A percentile compares a stretch with the other conserved stretches of the same genome.
phyloP scores from a whole-genome alignment of 2,329 filamentous ascomycete genomes.

The Stemphylium vesicarium region DNA sequence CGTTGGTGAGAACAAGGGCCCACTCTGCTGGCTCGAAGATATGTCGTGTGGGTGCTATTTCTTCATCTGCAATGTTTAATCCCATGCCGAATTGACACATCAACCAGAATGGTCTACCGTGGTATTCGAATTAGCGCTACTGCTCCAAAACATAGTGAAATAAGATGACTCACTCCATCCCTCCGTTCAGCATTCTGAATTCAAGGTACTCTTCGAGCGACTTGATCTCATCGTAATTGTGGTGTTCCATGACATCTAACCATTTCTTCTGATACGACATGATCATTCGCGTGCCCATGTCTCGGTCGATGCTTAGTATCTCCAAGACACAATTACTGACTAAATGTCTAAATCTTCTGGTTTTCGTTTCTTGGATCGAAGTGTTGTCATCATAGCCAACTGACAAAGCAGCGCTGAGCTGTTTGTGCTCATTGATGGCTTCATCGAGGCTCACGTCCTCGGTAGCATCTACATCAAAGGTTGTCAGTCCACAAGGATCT shows the following conservation, averaged over 20 bases:
- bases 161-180: conserved; percentile 4
- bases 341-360: neutral
- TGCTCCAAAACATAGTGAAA: neutral
- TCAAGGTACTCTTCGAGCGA: conserved; percentile 2
- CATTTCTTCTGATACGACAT: neutral
- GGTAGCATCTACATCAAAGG: neutral
- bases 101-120: neutral
- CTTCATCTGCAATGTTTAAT: neutral
- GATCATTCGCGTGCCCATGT: neutral
- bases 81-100: conserved; percentile 3
- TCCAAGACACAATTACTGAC: neutral
- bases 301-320: neutral
- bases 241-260: neutral
- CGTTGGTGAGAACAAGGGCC: neutral
- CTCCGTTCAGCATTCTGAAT: neutral
- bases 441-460: conserved; percentile 1
- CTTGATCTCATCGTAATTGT: neutral
- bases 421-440: neutral
- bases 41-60: neutral
- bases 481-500: neutral
- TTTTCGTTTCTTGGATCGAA: neutral
- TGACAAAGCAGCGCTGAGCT: neutral
- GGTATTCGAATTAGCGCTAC: no score
- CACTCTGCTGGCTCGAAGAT: neutral
- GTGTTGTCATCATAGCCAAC: neutral